Percentiles rank a stretch among this genome's conserved stretches.
Evolutionary conservation across 192 early-diverging fungal genomes (phyloP).

Genomic region (Borealophlyctis nickersoniae): DNA sequence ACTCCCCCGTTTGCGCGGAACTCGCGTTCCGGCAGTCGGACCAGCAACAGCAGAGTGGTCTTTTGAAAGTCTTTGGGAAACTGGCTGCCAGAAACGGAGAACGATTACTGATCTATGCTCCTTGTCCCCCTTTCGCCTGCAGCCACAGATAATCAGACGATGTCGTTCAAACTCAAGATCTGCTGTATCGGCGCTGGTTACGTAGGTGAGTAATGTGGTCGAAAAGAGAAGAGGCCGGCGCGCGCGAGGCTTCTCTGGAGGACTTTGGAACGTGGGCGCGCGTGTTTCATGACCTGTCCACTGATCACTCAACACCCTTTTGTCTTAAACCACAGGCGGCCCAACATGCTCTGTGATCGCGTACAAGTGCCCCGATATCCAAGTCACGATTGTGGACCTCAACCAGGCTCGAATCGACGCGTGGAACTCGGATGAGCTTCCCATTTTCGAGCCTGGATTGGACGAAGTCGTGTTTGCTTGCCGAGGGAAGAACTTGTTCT

Average conservation of each 20-base stretch:
- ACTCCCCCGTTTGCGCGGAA: too few species aligned
- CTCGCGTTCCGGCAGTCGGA: too few species aligned
- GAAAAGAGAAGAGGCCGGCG: neutral
- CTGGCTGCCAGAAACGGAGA: too few species aligned
- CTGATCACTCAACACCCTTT: neutral
- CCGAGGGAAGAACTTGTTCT: slow-evolving; percentile 83
- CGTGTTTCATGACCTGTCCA: neutral
- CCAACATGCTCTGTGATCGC: slow-evolving; percentile 92
- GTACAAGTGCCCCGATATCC: slow-evolving; percentile 78
- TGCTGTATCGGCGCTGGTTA: slow-evolving; percentile 97
- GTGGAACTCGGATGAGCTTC: slow-evolving; percentile 86
- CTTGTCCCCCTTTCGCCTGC: too few species aligned
- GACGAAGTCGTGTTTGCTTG: slow-evolving; percentile 74
- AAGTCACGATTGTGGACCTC: slow-evolving; percentile 88
- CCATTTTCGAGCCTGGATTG: slow-evolving; percentile 90
- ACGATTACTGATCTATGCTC: too few species aligned
- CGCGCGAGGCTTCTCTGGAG: neutral
- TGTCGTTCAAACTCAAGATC: too few species aligned
- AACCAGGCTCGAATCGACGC: slow-evolving; percentile 76
- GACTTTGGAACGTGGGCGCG: neutral
- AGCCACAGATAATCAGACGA: too few species aligned
- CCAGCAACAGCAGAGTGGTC: too few species aligned
- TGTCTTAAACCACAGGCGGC: slow-evolving; percentile 68
- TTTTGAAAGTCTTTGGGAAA: too few species aligned
- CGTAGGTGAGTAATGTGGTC: slow-evolving; percentile 65